Conservation (phyloP, 352 stramenopile genomes). For the Bremia lactucae region DNA sequence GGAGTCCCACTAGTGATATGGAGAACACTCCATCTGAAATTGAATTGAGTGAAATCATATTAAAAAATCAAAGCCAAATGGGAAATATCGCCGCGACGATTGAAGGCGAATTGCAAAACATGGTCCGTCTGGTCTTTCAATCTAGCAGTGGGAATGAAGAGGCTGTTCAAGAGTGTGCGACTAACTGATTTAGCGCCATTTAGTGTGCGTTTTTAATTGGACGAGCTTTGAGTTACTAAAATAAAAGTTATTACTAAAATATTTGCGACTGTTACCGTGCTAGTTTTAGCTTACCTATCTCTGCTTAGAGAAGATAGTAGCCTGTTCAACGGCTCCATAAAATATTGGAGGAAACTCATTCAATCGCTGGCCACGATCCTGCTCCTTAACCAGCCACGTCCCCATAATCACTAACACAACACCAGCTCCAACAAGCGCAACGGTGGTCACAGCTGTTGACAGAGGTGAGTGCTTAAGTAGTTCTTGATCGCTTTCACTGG, state of each 20-base stretch:
- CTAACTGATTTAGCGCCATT: slow-evolving; percentile 44
- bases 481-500: slow-evolving; percentile 3
- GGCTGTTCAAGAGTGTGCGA: slow-evolving; percentile 58
- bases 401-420: slow-evolving; percentile 14
- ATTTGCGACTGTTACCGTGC: no score
- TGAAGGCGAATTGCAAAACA: slow-evolving; percentile 37
- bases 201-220: no score
- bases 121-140: slow-evolving; percentile 64
- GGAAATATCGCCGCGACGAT: slow-evolving; percentile 34
- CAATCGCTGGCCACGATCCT: slow-evolving; percentile 16
- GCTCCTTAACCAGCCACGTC: slow-evolving; percentile 22
- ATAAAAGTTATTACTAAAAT: no score
- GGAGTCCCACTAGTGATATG: slow-evolving; percentile 41
- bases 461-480: slow-evolving; percentile 3
- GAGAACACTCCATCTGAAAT: slow-evolving; percentile 31
- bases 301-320: slow-evolving; percentile 11
- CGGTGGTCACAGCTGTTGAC: slow-evolving; percentile 6
- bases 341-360: slow-evolving; percentile 24
- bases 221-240: no score
- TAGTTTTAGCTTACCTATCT: no score
- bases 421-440: slow-evolving; percentile 4
- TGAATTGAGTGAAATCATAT: slow-evolving; percentile 42
- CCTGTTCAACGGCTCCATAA: slow-evolving; percentile 43
- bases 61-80: slow-evolving; percentile 63
- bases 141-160: slow-evolving; percentile 31